phyloP scores from a whole-genome alignment of 2,329 filamentous ascomycete species.

The Penicillium expansum region DNA sequence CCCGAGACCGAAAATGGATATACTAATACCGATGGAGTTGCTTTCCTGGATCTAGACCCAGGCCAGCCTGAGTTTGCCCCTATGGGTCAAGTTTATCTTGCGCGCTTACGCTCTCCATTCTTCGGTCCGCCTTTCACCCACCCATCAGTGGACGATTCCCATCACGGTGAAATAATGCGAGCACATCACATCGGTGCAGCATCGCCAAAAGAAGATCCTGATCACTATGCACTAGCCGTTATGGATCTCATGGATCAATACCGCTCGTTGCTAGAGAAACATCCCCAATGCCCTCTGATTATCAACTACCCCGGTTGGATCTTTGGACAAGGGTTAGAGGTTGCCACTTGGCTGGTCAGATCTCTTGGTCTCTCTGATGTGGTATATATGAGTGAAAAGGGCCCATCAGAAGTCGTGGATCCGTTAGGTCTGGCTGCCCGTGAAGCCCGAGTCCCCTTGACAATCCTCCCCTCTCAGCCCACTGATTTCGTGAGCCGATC shows the following conservation, averaged over 20 bases:
- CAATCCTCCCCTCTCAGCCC: slow-evolving; percentile 48
- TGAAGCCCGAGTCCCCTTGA: slow-evolving; percentile 38
- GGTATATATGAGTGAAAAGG: slow-evolving; percentile 53
- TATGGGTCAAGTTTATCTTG: slow-evolving; percentile 58
- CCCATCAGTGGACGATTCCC: slow-evolving; percentile 38
- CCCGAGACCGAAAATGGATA: slow-evolving; percentile 33
- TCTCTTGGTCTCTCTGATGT: slow-evolving; percentile 51
- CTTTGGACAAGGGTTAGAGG: slow-evolving; percentile 51
- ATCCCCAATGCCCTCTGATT: slow-evolving; percentile 50
- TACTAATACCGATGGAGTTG: slow-evolving; percentile 42
- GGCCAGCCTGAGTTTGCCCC: slow-evolving; percentile 59
- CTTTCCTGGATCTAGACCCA: slow-evolving; percentile 59
- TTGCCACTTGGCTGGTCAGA: slow-evolving; percentile 48
- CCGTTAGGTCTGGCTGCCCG: slow-evolving; percentile 43
- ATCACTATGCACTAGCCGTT: slow-evolving; percentile 54
- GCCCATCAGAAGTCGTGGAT: slow-evolving; percentile 44
- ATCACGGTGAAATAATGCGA: slow-evolving; percentile 43
- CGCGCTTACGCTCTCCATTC: slow-evolving; percentile 50
- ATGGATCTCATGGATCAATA: slow-evolving; percentile 54
- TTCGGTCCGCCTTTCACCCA: slow-evolving; percentile 59
- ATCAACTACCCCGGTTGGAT: slow-evolving; percentile 59
- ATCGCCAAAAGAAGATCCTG: slow-evolving; percentile 56
- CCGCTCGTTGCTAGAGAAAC: slow-evolving; percentile 39
- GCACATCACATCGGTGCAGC: slow-evolving; percentile 55
- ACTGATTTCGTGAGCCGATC: slow-evolving; percentile 47